Percentiles rank a stretch among this genome's conserved stretches.
phyloP scores from a whole-genome alignment of 2,329 filamentous ascomycete genomes.

The Coniochaeta hoffmannii region DNA sequence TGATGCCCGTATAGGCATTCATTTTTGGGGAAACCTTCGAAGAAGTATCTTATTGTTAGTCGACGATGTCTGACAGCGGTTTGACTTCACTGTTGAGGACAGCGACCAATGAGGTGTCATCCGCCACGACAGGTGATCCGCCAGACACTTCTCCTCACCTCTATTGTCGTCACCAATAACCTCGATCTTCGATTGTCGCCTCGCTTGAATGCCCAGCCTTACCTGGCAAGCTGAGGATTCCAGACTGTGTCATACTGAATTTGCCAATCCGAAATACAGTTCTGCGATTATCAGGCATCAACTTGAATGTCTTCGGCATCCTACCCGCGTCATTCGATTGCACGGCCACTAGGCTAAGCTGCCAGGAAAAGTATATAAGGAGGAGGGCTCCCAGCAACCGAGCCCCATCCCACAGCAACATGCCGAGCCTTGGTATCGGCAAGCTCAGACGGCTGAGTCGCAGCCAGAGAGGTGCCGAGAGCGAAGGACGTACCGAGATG shows the following conservation, averaged over 20 bases:
- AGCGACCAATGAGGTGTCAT: background rate
- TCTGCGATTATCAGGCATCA: background rate
- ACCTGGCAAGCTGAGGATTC: background rate
- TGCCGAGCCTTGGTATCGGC: background rate
- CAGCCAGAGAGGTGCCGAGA: background rate
- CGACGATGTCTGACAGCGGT: too few relatives aligned
- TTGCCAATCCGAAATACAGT: background rate
- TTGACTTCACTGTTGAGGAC: background rate
- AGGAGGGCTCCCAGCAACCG: background rate
- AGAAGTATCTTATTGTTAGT: too few relatives aligned
- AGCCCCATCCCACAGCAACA: background rate
- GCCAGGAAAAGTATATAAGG: background rate
- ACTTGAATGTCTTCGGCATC: background rate
- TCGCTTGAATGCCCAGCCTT: too few relatives aligned
- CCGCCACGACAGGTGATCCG: constrained; percentile 1
- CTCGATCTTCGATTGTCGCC: background rate
- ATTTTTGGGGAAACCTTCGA: too few relatives aligned
- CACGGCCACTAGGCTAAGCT: background rate
- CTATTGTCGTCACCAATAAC: too few relatives aligned
- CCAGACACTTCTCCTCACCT: background rate
- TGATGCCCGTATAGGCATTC: too few relatives aligned
- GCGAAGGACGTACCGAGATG: background rate
- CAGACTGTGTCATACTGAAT: background rate
- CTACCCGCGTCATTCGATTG: too few relatives aligned
- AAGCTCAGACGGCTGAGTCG: background rate